Conservation (phyloP, 2,329 filamentous ascomycete genomes). For the Ceratocystis harringtonii region DNA sequence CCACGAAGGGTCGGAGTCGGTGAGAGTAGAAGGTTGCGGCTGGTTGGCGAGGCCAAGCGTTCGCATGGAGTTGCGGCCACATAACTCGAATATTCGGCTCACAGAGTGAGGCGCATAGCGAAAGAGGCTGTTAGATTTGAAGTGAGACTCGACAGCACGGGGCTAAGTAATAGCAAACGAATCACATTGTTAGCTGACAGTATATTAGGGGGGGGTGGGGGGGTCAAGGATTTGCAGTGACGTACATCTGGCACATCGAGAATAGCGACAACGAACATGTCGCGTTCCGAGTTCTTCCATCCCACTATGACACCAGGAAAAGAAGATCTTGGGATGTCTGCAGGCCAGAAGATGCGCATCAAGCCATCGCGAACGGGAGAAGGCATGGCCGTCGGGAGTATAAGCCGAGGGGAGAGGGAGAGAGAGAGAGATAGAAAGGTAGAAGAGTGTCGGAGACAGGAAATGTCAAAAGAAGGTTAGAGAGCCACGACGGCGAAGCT, state of each 20-base stretch:
- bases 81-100: slow-evolving; percentile 66
- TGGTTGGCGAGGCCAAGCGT: slow-evolving; percentile 74
- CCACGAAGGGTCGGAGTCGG: slow-evolving; percentile 51
- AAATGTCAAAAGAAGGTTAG: slow-evolving; percentile 43
- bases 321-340: slow-evolving; percentile 58
- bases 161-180: slow-evolving; percentile 32
- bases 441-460: no score
- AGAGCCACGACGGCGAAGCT: slow-evolving; percentile 82
- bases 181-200: not conserved
- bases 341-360: slow-evolving; percentile 98
- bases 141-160: slow-evolving; percentile 71
- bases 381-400: slow-evolving; percentile 28
- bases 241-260: slow-evolving; percentile 81
- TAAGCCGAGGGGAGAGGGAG: slow-evolving; percentile 18
- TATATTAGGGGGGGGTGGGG: not conserved
- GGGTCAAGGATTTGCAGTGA: not conserved
- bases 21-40: slow-evolving; percentile 26
- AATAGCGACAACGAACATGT: slow-evolving; percentile 79
- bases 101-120: slow-evolving; percentile 69
- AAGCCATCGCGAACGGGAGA: slow-evolving; percentile 69
- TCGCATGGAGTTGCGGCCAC: slow-evolving; percentile 67
- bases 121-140: slow-evolving; percentile 70
- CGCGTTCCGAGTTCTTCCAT: slow-evolving; percentile 83
- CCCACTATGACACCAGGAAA: slow-evolving; percentile 78
- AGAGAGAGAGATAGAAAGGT: no score